A percentile compares a stretch with the other conserved stretches of the same genome.
Evolutionary conservation across 2,329 filamentous ascomycete genomes (phyloP).

Genomic region (Sporothrix brasiliensis): DNA sequence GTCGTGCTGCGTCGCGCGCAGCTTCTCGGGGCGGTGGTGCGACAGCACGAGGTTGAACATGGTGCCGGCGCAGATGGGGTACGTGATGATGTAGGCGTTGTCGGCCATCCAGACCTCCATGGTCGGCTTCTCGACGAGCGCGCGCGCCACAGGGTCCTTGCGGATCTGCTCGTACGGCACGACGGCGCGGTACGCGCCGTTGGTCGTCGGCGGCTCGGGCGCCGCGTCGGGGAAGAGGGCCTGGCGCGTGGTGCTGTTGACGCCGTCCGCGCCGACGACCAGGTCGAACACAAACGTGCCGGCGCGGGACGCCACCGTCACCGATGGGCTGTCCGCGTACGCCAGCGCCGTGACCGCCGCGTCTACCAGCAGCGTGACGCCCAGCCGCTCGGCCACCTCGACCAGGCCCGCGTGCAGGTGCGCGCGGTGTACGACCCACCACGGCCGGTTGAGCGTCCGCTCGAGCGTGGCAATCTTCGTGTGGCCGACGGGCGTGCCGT

Average conservation of each 20-base stretch:
- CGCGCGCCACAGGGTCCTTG: slow-evolving; percentile 47
- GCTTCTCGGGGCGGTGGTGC: slow-evolving; percentile 37
- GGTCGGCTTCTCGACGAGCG: slow-evolving; percentile 45
- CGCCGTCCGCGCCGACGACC: slow-evolving; percentile 38
- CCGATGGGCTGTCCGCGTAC: slow-evolving; percentile 38
- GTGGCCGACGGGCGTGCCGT: slow-evolving; percentile 46
- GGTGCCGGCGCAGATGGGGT: slow-evolving; percentile 49
- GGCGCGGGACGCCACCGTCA: slow-evolving; percentile 42
- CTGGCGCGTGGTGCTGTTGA: slow-evolving; percentile 46
- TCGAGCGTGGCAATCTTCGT: slow-evolving; percentile 44
- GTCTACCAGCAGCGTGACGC: slow-evolving; percentile 45
- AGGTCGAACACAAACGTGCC: slow-evolving; percentile 41
- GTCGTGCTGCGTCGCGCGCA: slow-evolving; percentile 44
- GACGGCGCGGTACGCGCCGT: slow-evolving; percentile 52
- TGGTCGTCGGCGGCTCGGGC: slow-evolving; percentile 46
- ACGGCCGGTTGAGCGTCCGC: slow-evolving; percentile 43
- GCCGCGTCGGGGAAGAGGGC: slow-evolving; percentile 48
- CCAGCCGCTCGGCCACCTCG: slow-evolving; percentile 45
- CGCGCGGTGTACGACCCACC: slow-evolving; percentile 53
- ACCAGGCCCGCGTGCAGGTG: slow-evolving; percentile 51
- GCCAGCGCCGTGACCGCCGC: slow-evolving; percentile 36
- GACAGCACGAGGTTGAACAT: slow-evolving; percentile 53
- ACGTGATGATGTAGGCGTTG: slow-evolving; percentile 50
- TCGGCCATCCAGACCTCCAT: slow-evolving; percentile 36
- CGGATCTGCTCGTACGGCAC: slow-evolving; percentile 49